Base-by-base conservation (phyloP, 495 filamentous ascomycete species). In the Tirmania nivea region DNA sequence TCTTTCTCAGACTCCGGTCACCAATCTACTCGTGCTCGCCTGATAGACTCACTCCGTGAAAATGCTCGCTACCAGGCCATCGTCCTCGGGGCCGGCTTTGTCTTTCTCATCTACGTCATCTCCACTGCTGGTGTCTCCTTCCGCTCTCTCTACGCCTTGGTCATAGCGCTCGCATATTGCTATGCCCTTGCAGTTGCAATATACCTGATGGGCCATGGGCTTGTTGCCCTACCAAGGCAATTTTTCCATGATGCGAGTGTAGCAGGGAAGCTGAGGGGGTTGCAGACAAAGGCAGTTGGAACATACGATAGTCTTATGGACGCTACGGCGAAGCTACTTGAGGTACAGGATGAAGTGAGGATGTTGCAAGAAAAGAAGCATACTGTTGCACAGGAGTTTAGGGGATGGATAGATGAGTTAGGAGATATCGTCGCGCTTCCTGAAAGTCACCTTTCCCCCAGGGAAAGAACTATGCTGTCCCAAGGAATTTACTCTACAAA, bases 1-100 rank as follows among this genome's bases (percentile, higher is more conserved):
- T 87, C 94, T 59, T 97, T 90, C 66, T 77, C 81, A 63, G 89
- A 94, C 68, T 85, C 90, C 8, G 90, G 90, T 48, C 88, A 93
- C 64, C 83, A 89, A 55, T 85, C 89, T 51, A 76, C 84, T 1
- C 83, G 80, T 64, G 80, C 74, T 56, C 80, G 85, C 54, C 66
- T 95, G 20, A 55, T 89, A 49, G 85, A 94, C 69, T 85, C 88
- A 10, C 71, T 95, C 34, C 78, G 81, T 51, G 75, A 76, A 47
- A 97, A 96, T 70, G 86, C 77, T 8, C 80, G 83, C 47, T 96
- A 94, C 63, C 84, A 95, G 55, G 72, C 84, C 49, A 81, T 86
- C 21, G 75, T 86, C 9, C 71, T 96, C 17, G 75, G 75, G 48
- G 76, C 79, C 51, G 83, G 76, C 2, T 66, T 76, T 8, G 66